Evolutionary conservation across 2,329 filamentous ascomycete genomes (phyloP), one percentile per base, ranked within the genome.

Genomic region (Huntiella moniliformis): DNA sequence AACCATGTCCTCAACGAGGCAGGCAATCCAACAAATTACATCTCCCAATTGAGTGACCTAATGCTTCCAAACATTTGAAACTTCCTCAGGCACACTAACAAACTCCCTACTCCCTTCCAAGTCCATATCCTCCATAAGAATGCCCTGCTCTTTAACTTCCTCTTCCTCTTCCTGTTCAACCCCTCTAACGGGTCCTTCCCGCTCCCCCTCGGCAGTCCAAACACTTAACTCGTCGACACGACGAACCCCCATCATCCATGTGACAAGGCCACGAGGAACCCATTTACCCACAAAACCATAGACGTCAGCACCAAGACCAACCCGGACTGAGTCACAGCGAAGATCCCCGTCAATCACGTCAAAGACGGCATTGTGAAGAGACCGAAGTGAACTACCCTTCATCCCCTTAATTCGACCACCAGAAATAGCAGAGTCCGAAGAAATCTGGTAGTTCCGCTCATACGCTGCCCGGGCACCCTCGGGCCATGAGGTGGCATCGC

Each of bases 241-340:
- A 50, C 77, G 68, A 48, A 87, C 73, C 8, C 86, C 86, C 74
- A 96, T 80, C 82, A 96, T 93, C 82, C 84, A 91, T 1, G 77
- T 78, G n/a, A 96, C 80, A 12, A 95, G 58, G 2, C 77, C 71
- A 15, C 74, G 69, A 1, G 91, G 88, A 17, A 82, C 70, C 73
- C 80, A 88, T 35, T 74, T 72, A 4, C 87, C 91, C 5, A 96
- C 80, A 28, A 95, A 69, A 35, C 83, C 82, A 60, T 96, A 96
- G 1, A 86, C 68, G 47, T 80, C 69, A 43, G 85, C 84, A 5
- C 91, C 91, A 44, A 86, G 74, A 1, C 91, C 91, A 12, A 95
- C 80, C 48, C 83, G 78, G 52, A 88, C 73, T 1, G 82, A 73
- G 33, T 73, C 66, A 40, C 66, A 67, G 18, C 70, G 72, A 53